Evolutionary conservation across 164 flowering plant genomes (phyloP).

Genomic region (Stephania japonica): DNA sequence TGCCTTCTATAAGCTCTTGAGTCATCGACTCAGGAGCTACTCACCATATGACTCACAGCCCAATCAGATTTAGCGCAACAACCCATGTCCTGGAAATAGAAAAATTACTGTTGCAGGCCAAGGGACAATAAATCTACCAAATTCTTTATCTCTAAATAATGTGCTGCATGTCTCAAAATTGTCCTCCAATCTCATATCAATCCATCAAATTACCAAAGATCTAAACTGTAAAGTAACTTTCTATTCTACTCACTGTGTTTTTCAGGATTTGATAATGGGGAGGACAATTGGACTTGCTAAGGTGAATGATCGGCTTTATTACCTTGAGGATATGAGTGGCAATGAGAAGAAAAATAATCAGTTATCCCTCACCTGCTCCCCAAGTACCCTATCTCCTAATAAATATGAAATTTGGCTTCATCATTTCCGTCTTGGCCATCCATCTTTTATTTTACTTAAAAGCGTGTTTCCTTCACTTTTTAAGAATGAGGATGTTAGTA

Average conservation of each 20-base stretch:
- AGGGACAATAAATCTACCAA: neutral
- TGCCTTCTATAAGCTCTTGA: neutral
- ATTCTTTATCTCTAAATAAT: too few species aligned
- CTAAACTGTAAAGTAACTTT: too few species aligned
- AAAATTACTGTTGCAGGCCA: neutral
- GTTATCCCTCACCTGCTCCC: too few species aligned
- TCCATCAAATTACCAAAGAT: too few species aligned
- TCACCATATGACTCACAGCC: neutral
- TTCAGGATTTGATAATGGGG: too few species aligned
- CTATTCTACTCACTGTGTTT: too few species aligned
- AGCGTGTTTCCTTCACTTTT: neutral
- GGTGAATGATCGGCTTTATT: too few species aligned
- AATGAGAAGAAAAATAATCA: too few species aligned
- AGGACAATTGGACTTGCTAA: too few species aligned
- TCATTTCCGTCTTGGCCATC: slow-evolving; percentile 2
- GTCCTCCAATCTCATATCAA: too few species aligned
- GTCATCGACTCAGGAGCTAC: slow-evolving; percentile 6
- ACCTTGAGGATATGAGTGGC: too few species aligned
- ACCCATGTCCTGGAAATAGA: slow-evolving; percentile 2
- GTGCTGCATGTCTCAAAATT: too few species aligned
- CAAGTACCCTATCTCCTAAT: neutral
- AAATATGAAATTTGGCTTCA: slow-evolving; percentile 8
- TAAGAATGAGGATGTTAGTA: slow-evolving; percentile 8
- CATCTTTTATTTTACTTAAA: neutral
- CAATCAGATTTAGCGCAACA: neutral